Conservation (phyloP, 139 green algal species). For the Edaphochlamys debaryana region DNA sequence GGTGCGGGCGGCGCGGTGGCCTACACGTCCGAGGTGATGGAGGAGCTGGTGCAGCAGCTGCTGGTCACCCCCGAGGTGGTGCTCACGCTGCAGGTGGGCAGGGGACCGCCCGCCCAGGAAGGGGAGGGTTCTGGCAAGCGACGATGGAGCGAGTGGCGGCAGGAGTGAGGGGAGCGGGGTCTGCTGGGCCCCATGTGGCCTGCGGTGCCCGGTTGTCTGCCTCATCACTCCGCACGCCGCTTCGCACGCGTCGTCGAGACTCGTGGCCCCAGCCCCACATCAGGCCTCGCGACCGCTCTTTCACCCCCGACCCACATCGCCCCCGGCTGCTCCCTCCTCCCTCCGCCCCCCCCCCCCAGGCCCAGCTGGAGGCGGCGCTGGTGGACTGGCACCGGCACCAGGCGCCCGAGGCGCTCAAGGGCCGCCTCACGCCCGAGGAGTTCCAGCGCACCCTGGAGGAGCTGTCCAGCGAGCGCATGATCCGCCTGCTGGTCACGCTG, state of each 20-base stretch:
- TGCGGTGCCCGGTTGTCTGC: too few relatives aligned
- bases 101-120: too few relatives aligned
- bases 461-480: conserved; percentile 31
- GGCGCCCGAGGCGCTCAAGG: conserved; percentile 59
- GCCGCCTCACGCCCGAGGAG: conserved; percentile 38
- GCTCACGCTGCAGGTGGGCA: conserved; percentile 48
- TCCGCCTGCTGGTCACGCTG: conserved; percentile 50
- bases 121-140: too few relatives aligned
- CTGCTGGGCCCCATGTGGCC: too few relatives aligned
- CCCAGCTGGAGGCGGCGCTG: conserved; percentile 50
- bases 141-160: too few relatives aligned
- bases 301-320: too few relatives aligned
- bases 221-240: too few relatives aligned
- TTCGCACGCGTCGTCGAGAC: too few relatives aligned
- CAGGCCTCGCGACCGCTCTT: too few relatives aligned
- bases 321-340: too few relatives aligned
- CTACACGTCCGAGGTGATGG: not conserved
- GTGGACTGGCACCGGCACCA: conserved; percentile 50
- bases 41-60: conserved; percentile 53
- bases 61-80: conserved; percentile 54
- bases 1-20: not conserved
- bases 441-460: conserved; percentile 50
- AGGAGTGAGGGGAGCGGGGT: too few relatives aligned
- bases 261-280: too few relatives aligned
- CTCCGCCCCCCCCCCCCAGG: not conserved